phyloP scores from a whole-genome alignment of 768 basidiomycete genomes.

The Tricholoma bakamatsutake region DNA sequence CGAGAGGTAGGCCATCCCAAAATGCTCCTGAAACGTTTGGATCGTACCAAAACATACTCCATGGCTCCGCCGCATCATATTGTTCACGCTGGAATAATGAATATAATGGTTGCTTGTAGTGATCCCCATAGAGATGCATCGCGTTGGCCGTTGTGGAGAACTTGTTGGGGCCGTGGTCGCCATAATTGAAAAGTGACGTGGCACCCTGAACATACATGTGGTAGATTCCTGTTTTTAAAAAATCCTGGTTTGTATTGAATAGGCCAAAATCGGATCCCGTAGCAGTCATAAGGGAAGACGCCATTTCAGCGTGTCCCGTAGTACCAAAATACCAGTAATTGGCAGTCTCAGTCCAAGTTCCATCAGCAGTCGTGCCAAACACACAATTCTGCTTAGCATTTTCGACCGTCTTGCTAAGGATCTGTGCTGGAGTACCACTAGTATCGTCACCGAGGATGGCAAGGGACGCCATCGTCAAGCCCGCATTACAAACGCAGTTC shows the following conservation, averaged over 20 bases:
- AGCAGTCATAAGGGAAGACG: constrained; percentile 74
- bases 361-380: constrained; percentile 55
- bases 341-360: constrained; percentile 89
- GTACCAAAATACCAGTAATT: constrained; percentile 97
- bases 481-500: constrained; percentile 96
- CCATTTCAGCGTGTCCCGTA: constrained; percentile 86
- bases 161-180: constrained; percentile 92
- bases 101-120: constrained; percentile 68
- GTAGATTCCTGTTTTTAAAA: constrained; percentile 68
- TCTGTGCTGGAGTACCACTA: constrained; percentile 59
- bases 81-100: constrained; percentile 91
- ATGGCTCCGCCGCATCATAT: constrained; percentile 74
- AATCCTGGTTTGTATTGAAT: constrained; percentile 60
- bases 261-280: constrained; percentile 81
- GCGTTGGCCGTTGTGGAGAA: constrained; percentile 89
- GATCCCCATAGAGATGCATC: constrained; percentile 70
- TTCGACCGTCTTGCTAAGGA: constrained; percentile 62
- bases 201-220: constrained; percentile 87
- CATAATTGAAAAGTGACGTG: constrained; percentile 80
- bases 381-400: constrained; percentile 81
- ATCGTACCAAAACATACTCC: constrained; percentile 93
- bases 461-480: constrained; percentile 82
- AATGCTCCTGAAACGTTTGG: constrained; percentile 78
- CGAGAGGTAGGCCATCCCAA: constrained; percentile 83
- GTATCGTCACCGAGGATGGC: constrained; percentile 85